Conservation (phyloP, 441 rosid species). For the Syzygium malaccense region DNA sequence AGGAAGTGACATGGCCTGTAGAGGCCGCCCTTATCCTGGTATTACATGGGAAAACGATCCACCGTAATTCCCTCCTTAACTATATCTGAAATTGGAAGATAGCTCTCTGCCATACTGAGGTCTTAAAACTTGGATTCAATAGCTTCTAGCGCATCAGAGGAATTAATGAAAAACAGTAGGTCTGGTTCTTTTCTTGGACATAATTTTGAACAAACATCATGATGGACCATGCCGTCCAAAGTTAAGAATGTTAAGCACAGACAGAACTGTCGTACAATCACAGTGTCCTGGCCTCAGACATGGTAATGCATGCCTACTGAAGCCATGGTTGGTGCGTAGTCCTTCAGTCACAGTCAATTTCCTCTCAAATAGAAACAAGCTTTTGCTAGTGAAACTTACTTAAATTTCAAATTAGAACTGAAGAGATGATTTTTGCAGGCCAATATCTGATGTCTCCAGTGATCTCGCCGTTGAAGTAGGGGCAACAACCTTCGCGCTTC, state of each 20-base stretch:
- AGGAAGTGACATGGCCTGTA: not conserved
- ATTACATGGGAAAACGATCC: not conserved
- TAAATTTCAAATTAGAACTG: not conserved
- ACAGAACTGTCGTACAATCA: not conserved
- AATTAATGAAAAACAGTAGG: not conserved
- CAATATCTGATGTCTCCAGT: conserved; percentile 11
- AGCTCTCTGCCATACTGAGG: not conserved
- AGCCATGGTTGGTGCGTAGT: conserved; percentile 3
- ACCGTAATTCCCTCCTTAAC: not conserved
- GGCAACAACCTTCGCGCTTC: not conserved
- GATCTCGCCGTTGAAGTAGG: conserved; percentile 9
- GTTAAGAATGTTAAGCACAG: not conserved
- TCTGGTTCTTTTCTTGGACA: conserved; percentile 11
- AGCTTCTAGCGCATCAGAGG: not conserved
- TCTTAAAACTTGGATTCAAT: not conserved
- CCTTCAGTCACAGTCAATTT: not conserved
- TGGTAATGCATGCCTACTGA: conserved; percentile 19
- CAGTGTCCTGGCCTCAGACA: conserved; percentile 11
- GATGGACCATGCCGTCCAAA: conserved; percentile 3
- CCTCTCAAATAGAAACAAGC: not conserved
- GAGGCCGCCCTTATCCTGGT: not conserved
- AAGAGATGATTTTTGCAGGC: not conserved
- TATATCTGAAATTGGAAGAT: not conserved
- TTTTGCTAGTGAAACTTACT: not conserved
- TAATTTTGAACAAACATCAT: not conserved